Percentiles rank a stretch among this genome's conserved stretches.
Evolutionary conservation across 78 protist genomes (phyloP).

Genomic region (Tieghemostelium lacteum): DNA sequence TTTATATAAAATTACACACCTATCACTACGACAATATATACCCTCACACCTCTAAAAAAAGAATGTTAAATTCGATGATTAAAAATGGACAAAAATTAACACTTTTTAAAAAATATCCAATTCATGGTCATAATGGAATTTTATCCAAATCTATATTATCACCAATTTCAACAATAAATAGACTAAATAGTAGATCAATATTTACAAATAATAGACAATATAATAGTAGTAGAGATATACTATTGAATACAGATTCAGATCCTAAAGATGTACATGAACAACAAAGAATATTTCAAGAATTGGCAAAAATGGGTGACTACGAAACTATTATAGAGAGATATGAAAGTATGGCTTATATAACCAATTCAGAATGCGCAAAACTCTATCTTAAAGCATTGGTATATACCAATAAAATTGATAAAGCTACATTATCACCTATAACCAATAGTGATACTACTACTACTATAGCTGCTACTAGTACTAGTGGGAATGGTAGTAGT

Average conservation of each 20-base stretch:
- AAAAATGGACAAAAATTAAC: too few relatives aligned
- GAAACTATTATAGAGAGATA: constrained; percentile 58
- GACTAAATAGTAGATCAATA: neutral
- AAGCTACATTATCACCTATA: constrained; percentile 10
- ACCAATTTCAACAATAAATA: too few relatives aligned
- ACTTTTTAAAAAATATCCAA: too few relatives aligned
- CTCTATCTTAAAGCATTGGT: constrained; percentile 67
- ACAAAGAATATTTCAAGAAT: constrained; percentile 46
- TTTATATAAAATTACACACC: too few relatives aligned
- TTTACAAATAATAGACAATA: neutral
- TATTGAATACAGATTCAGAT: constrained; percentile 2
- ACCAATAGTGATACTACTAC: neutral
- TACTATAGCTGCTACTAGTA: neutral
- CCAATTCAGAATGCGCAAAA: constrained; percentile 65
- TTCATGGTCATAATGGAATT: too few relatives aligned
- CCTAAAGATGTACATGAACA: constrained; percentile 55
- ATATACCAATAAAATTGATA: constrained; percentile 20
- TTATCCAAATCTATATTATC: neutral
- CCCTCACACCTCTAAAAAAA: too few relatives aligned
- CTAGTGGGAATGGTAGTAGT: neutral
- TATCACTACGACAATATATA: too few relatives aligned
- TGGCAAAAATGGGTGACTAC: constrained; percentile 65
- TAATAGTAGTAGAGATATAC: neutral
- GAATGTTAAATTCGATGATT: too few relatives aligned
- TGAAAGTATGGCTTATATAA: constrained; percentile 59